Percentiles rank a stretch among this genome's conserved stretches.
Evolutionary conservation across 2,329 filamentous ascomycete species (phyloP).

Genomic region (Aspergillus thermomutatus): DNA sequence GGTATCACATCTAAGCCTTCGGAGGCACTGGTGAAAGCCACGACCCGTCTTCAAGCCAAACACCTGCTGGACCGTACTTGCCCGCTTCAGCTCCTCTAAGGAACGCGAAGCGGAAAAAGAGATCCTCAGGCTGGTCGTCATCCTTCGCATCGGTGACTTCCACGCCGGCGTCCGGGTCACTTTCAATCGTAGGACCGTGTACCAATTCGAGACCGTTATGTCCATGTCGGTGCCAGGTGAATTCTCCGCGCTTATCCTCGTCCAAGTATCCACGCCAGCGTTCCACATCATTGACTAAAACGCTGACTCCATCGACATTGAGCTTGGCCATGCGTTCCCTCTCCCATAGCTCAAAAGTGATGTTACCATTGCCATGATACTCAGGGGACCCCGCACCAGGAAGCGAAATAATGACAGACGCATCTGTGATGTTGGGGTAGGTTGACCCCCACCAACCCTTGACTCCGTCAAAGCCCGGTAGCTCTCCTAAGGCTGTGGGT

Average conservation of each 20-base stretch:
- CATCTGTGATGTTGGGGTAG: conserved; percentile 53
- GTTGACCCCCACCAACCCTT: conserved; percentile 44
- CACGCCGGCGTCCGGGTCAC: conserved; percentile 13
- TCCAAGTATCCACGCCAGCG: conserved; percentile 57
- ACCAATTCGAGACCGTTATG: conserved; percentile 37
- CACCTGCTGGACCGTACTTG: conserved; percentile 36
- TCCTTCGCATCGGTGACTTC: conserved; percentile 18
- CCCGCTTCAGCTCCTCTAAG: conserved; percentile 40
- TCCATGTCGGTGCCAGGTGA: conserved; percentile 49
- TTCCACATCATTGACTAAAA: conserved; percentile 64
- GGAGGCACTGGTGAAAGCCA: conserved; percentile 31
- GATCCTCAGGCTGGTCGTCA: conserved; percentile 35
- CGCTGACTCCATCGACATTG: conserved; percentile 54
- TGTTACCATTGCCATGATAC: conserved; percentile 43
- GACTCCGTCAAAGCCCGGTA: conserved; percentile 40
- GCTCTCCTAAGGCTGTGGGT: conserved; percentile 60
- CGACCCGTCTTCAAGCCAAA: conserved; percentile 37
- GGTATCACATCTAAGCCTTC: conserved; percentile 19
- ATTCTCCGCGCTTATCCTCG: conserved; percentile 45
- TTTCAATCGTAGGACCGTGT: conserved; percentile 22
- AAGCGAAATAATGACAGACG: conserved; percentile 44
- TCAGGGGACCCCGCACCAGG: conserved; percentile 23
- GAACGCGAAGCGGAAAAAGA: conserved; percentile 49
- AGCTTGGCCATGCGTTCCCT: conserved; percentile 36
- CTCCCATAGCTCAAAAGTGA: conserved; percentile 45